Percentiles rank a stretch among this genome's conserved stretches.
phyloP scores from a whole-genome alignment of 2,329 filamentous ascomycete species.

The Xylaria sp. region DNA sequence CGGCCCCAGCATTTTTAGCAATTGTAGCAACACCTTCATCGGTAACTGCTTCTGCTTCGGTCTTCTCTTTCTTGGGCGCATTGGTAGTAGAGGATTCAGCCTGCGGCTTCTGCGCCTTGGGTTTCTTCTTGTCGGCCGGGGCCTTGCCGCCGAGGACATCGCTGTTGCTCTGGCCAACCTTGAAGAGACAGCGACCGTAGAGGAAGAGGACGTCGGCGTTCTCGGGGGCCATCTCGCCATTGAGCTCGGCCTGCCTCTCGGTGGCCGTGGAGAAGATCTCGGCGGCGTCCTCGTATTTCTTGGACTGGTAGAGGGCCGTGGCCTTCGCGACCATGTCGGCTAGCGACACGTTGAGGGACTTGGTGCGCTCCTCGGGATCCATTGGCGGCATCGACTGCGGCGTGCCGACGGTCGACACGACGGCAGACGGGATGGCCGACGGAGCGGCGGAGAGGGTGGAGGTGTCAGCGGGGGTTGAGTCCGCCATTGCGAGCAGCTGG shows the following conservation, averaged over 20 bases:
- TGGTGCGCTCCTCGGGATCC: constrained; percentile 57
- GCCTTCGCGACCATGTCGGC: constrained; percentile 84
- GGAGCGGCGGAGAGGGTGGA: constrained; percentile 45
- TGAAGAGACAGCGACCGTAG: constrained; percentile 94
- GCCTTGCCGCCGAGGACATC: constrained; percentile 91
- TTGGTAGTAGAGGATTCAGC: constrained; percentile 54
- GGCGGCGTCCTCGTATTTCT: constrained; percentile 86
- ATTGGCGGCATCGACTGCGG: constrained; percentile 50
- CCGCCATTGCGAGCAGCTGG: constrained; percentile 45
- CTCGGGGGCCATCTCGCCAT: constrained; percentile 89
- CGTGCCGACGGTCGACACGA: constrained; percentile 45
- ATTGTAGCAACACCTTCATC: constrained; percentile 60
- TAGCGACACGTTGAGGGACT: constrained; percentile 71
- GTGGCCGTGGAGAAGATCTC: constrained; percentile 91
- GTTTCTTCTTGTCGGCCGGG: constrained; percentile 63
- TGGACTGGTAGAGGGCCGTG: constrained; percentile 86
- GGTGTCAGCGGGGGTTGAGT: constrained; percentile 48
- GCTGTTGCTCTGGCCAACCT: constrained; percentile 92
- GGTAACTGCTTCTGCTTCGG: constrained; percentile 56
- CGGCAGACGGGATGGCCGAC: constrained; percentile 47
- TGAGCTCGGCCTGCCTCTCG: constrained; percentile 88
- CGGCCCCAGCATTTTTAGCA: constrained; percentile 57
- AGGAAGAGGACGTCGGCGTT: constrained; percentile 96
- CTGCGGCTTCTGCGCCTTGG: constrained; percentile 54
- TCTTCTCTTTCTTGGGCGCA: constrained; percentile 53